Evolutionary conservation across 257 asterid genomes (phyloP).

Genomic region (Solanum rostratum): DNA sequence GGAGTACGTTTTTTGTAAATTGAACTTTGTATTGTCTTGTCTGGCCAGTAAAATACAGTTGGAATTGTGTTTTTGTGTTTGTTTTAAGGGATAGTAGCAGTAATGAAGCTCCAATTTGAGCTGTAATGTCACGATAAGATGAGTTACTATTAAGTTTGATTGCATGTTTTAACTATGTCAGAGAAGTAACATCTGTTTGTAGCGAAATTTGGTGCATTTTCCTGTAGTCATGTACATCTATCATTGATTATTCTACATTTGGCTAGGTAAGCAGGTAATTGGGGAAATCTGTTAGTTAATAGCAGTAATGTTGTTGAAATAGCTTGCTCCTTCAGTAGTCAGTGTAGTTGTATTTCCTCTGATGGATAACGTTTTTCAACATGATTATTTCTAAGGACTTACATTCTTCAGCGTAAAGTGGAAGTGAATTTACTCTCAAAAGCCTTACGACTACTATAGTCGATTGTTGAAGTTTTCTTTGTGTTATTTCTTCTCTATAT

Average conservation of each 20-base stretch:
- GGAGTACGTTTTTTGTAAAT: neutral
- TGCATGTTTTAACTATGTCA: neutral
- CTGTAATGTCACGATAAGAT: neutral
- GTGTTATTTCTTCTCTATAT: neutral
- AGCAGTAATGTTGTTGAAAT: neutral
- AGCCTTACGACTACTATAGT: neutral
- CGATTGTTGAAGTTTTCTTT: neutral
- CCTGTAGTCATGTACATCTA: neutral
- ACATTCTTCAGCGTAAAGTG: neutral
- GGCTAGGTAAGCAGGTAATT: neutral
- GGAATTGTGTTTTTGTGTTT: neutral
- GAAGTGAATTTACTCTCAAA: neutral
- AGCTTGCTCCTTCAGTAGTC: neutral
- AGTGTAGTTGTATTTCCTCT: neutral
- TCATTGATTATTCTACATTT: neutral
- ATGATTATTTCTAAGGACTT: neutral
- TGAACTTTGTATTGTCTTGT: neutral
- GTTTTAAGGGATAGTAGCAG: neutral
- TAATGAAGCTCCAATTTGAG: neutral
- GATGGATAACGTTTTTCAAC: neutral
- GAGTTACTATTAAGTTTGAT: neutral
- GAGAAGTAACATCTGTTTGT: neutral
- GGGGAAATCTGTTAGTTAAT: neutral
- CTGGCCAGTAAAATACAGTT: neutral
- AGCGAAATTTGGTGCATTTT: neutral